Evolutionary conservation across 2,329 filamentous ascomycete species (phyloP), one percentile per base, ranked within the genome.

Genomic region (Mycocentrospora acerina): DNA sequence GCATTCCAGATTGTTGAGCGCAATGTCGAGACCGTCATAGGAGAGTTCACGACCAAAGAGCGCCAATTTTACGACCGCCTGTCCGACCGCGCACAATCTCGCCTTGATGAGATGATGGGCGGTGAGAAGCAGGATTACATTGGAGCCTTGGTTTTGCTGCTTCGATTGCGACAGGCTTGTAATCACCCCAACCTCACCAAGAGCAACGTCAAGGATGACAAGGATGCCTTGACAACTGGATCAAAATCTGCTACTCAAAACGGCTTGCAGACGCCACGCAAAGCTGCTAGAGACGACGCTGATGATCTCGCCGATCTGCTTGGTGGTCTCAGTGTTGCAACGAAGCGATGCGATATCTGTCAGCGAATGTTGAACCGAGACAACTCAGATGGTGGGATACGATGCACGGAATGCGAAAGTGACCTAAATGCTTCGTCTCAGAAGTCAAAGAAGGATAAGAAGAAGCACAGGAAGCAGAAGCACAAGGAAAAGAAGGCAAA

Each of bases 1-100:
- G 83, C 83, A 1, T 96, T 98, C 74, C 88, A 90, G 65, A 91
- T 97, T 44, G 93, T 90, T 1, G 88, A 90, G 64, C 85, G 93
- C 46, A 94, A 90, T 56, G 84, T 98, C 10, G 81, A 95, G 51
- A 86, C 84, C 6, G 75, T 97, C 13, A 78, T 85, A 37, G 83
- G 87, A 10, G 77, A 88, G 31, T 90, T 98, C 57, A 86, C 87
- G 6, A 77, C 81, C 0, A 83, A 84, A 10, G 93, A 98, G 69
- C 81, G 86, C 41, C 78, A 77, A 33, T 97, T 97, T 67, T 98
- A 98, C 64, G 77, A 89, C 34, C 80, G 86, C 8, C 74, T 98
- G 1, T 88, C 94, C 58, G 78, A 83, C 44, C 83, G 93, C 24
- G 90, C 93, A 9, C 88, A 97, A 63, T 82, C 84, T 60, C 90